Conservation (phyloP, 2,329 filamentous ascomycete species). For the Paecilomyces niveus region DNA sequence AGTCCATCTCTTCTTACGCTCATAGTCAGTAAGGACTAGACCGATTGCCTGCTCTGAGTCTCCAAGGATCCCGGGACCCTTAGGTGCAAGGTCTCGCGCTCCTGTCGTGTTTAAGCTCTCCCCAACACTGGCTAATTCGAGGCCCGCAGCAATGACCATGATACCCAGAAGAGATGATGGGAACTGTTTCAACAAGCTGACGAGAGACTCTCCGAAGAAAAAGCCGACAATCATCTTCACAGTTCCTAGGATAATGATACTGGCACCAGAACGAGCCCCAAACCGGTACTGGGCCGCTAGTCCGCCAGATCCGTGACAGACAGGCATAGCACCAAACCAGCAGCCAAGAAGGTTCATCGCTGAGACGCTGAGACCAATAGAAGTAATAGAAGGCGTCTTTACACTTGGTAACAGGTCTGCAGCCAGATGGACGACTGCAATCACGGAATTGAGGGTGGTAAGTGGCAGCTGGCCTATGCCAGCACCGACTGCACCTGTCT, state of each 20-base stretch:
- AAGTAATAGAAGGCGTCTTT: constrained; percentile 63
- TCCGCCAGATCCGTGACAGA: constrained; percentile 88
- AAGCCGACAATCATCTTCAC: constrained; percentile 72
- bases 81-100: constrained; percentile 49
- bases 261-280: constrained; percentile 79
- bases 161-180: constrained; percentile 72
- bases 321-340: constrained; percentile 93
- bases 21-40: constrained; percentile 51
- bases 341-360: constrained; percentile 77
- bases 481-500: constrained; percentile 53
- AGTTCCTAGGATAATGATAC: constrained; percentile 69
- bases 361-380: constrained; percentile 73
- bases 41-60: constrained; percentile 31
- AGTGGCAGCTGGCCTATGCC: constrained; percentile 82
- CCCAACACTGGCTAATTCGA: constrained; percentile 81
- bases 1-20: constrained; percentile 70
- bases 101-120: constrained; percentile 71
- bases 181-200: constrained; percentile 63
- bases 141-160: constrained; percentile 81
- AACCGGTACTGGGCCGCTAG: constrained; percentile 88
- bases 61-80: constrained; percentile 18
- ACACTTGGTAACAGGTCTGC: constrained; percentile 67
- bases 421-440: constrained; percentile 76
- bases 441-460: constrained; percentile 85
- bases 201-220: constrained; percentile 65